Base-by-base conservation (phyloP, 139 green algal species). In the Chlamydomonas schloesseri region DNA sequence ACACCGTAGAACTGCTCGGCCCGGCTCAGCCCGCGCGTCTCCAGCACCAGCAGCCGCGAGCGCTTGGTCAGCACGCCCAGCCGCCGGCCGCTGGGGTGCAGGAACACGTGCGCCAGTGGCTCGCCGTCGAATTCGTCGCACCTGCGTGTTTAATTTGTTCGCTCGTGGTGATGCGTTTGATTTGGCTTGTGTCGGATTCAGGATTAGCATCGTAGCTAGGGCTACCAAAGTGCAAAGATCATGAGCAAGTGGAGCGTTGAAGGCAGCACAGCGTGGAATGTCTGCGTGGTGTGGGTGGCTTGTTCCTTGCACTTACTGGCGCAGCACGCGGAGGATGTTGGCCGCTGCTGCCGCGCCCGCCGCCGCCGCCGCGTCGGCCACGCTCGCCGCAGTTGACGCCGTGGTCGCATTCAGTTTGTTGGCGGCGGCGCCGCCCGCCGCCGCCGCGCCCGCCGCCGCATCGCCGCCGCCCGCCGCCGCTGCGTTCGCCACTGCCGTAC, bases 61-160 rank as follows among this genome's bases (percentile, higher is more conserved):
- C 88, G 31, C 75, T 87, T 90, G 36, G 89, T 87, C n/a, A 92
- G 80, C 50, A 88, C 77, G 17, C 85, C 50, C 58, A 93, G 73
- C 23, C 87, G 78, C n/a, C 83, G 83, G 6, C 88, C 88, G 34
- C 68, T 57, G 29, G 62, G 71, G 67, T 89, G 83, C 31, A 70
- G 58, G 24, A 83, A 67, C 28, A 91, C 50, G 53, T 74, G 57
- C 0, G 60, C 29, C 13, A 91, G 81, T 1, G 88, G 79, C 71
- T 88, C 73, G 20, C 88, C 88, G 11, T 67, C 73, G 60, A 89
- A 72, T 50, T 91, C 82, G 33, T 74, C 62, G 31, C 82, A 87
- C 34, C 37, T 83, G 47, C 31, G n/a, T 67, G 60, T 15, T 29
- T 67, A 13, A 8, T 67, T 15, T 28, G 20, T 67, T 0, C 36